These are phyloP conservation scores for Penicillium janthinellum DNA, from an alignment of 2,329 filamentous ascomycete genomes.

Conservation along the genomic window DNA sequence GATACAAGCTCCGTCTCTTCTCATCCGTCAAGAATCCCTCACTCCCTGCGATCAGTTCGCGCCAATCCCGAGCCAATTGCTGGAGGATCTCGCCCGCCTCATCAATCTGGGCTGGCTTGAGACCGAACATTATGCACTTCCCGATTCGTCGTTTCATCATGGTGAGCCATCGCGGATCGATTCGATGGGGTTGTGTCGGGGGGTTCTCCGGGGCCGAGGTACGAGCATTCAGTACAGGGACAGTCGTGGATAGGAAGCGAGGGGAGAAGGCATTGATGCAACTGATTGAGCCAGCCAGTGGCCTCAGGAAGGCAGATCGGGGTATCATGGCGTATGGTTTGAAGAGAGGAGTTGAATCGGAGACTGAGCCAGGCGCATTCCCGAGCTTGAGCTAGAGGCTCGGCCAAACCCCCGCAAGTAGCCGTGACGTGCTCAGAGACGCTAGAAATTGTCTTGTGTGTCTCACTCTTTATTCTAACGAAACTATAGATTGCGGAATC, in stretches of 20 bases:
- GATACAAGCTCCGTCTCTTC: slow-evolving; percentile 63
- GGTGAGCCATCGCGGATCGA: slow-evolving; percentile 68
- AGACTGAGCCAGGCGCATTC: slow-evolving; percentile 8
- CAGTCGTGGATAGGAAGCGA: slow-evolving; percentile 26
- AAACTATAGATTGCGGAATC: neutral
- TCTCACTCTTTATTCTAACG: neutral
- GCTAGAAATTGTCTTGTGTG: neutral
- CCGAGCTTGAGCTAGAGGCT: slow-evolving; percentile 21
- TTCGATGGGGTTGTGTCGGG: slow-evolving; percentile 27
- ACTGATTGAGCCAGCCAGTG: slow-evolving; percentile 19
- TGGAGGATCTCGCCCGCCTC: slow-evolving; percentile 63
- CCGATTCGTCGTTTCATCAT: slow-evolving; percentile 68
- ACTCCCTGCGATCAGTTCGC: slow-evolving; percentile 69
- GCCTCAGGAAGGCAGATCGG: slow-evolving; percentile 20
- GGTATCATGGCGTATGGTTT: slow-evolving; percentile 27
- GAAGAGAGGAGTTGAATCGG: slow-evolving; percentile 9
- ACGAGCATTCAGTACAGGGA: slow-evolving; percentile 21
- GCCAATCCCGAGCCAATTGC: slow-evolving; percentile 67
- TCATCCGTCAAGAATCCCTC: slow-evolving; percentile 72
- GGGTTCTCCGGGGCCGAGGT: slow-evolving; percentile 15
- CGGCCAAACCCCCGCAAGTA: slow-evolving; percentile 23
- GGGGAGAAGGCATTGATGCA: neutral
- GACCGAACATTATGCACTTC: slow-evolving; percentile 74
- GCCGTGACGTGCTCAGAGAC: neutral
- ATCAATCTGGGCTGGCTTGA: slow-evolving; percentile 58